Evolutionary conservation across 257 asterid genomes (phyloP), one percentile per base, ranked within the genome.

Genomic region (Ophiorrhiza pumila): DNA sequence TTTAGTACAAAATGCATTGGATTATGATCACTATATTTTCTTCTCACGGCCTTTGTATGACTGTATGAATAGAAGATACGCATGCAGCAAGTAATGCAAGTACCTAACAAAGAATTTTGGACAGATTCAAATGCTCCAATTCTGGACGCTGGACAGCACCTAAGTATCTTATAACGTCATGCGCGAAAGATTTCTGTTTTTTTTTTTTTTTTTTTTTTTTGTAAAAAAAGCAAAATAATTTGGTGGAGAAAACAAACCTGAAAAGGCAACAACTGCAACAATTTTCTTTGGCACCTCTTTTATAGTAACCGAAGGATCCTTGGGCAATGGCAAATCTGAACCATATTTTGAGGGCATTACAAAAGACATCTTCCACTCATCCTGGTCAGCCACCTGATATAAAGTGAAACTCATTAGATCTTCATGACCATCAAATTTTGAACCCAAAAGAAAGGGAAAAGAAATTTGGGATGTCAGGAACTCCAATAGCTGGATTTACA

Each of bases 311-410:
- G 86, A 85, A 69, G 91, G 78, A 79, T 93, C 90, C 80, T 84
- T 88, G 10, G 98, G 98, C 74, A 81, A 79, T 32, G 97, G 98
- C 80, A 91, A 83, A 77, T 91, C 65, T 25, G 88, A 80, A 64
- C 97, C 91, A 56, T 93, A 93, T 76, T 93, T 91, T 42, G 97
- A 89, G 43, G 98, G 98, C 95, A 93, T 77, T 55, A 93, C 83
- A 78, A 93, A 89, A 23, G 96, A 93, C 96, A 91, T 89, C 57
- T 74, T 80, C 98, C 97, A 90, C 71, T 81, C 84, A 31, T 77
- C 91, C 81, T 84, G 79, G 71, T 75, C 83, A 74, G 79, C 88
- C 76, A 53, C 85, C 98, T 92, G 69, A 68, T 74, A 11, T 32
- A 73, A 47, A 22, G 60, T 47, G 4, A 55, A 45, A 5, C 20